Percentiles rank a stretch among this genome's conserved stretches.
These are phyloP conservation scores for Colletotrichum sp. DNA, from an alignment of 2,329 filamentous ascomycete genomes.

Conservation along the genomic window DNA sequence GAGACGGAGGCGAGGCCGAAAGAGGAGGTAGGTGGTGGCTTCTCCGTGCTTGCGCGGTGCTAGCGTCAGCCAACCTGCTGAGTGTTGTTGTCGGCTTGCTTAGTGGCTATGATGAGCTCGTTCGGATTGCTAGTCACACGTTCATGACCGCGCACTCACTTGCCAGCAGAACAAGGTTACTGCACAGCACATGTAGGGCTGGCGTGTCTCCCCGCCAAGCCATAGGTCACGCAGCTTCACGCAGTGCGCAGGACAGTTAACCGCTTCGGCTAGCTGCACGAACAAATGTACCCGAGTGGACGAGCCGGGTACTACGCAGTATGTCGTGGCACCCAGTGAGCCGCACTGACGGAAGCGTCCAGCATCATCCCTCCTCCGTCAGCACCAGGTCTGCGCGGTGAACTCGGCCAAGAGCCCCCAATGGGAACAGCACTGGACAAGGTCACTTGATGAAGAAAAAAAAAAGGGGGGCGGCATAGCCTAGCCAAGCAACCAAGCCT, in stretches of 20 bases:
- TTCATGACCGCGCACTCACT: not conserved
- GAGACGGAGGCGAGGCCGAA: not conserved
- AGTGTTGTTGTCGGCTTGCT: not conserved
- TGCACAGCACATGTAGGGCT: slow-evolving; percentile 14
- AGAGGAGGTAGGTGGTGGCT: not conserved
- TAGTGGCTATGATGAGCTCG: not conserved
- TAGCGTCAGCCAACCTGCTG: slow-evolving; percentile 4
- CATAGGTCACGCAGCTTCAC: not conserved
- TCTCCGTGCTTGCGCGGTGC: slow-evolving; percentile 2
- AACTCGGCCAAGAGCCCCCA: not conserved
- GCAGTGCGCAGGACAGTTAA: slow-evolving; percentile 1
- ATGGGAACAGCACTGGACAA: not conserved
- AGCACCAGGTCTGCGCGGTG: slow-evolving; percentile 12
- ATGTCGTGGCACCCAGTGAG: not conserved
- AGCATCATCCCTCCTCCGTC: slow-evolving; percentile 8
- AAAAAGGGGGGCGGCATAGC: not conserved
- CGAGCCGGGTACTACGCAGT: not conserved
- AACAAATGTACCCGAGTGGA: slow-evolving; percentile 7
- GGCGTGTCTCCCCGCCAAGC: not conserved
- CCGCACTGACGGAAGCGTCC: slow-evolving; percentile 11
- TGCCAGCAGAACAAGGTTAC: not conserved
- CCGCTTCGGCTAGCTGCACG: not conserved
- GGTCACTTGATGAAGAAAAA: not conserved
- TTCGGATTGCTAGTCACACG: not conserved
- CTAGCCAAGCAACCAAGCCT: not conserved